Evolutionary conservation across 2,329 filamentous ascomycete genomes (phyloP).

Genomic region (Uncinocarpus reesii): DNA sequence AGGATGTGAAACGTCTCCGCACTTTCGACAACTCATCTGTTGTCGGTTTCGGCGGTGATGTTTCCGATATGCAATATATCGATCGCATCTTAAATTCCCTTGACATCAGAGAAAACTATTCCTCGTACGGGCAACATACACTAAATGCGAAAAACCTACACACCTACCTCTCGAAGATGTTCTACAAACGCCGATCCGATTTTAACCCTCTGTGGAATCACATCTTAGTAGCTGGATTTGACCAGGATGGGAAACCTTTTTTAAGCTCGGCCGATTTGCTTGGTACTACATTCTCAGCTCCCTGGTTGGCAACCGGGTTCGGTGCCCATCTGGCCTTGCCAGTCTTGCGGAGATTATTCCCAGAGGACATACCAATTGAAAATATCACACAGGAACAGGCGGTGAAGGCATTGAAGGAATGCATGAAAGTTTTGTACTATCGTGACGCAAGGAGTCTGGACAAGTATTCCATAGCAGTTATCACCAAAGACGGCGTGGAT

Average conservation of each 20-base stretch:
- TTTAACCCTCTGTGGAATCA: conserved; percentile 98
- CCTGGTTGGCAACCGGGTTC: conserved; percentile 85
- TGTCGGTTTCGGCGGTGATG: conserved; percentile 90
- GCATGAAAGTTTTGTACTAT: conserved; percentile 98
- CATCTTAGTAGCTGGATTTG: conserved; percentile 79
- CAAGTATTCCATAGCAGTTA: conserved; percentile 78
- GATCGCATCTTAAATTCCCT: conserved; percentile 80
- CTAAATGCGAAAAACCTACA: conserved; percentile 91
- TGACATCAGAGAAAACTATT: conserved; percentile 73
- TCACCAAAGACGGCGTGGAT: conserved; percentile 82
- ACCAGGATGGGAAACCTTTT: conserved; percentile 71
- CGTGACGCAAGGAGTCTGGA: conserved; percentile 88
- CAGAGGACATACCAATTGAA: conserved; percentile 68
- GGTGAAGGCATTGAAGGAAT: conserved; percentile 71
- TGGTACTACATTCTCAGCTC: conserved; percentile 80
- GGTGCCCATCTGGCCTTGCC: conserved; percentile 88
- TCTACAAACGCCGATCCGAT: conserved; percentile 88
- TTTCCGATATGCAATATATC: conserved; percentile 98
- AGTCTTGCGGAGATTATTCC: conserved; percentile 71
- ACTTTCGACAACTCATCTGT: conserved; percentile 74
- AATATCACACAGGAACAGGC: conserved; percentile 67
- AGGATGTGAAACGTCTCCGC: conserved; percentile 88
- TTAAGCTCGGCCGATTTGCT: conserved; percentile 84
- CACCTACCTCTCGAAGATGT: conserved; percentile 89
- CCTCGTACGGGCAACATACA: conserved; percentile 38